Percentiles rank a stretch among this genome's conserved stretches.
These are phyloP conservation scores for Paramecium pentaurelia DNA, from an alignment of 73 alveolate genomes.

Conservation along the genomic window DNA sequence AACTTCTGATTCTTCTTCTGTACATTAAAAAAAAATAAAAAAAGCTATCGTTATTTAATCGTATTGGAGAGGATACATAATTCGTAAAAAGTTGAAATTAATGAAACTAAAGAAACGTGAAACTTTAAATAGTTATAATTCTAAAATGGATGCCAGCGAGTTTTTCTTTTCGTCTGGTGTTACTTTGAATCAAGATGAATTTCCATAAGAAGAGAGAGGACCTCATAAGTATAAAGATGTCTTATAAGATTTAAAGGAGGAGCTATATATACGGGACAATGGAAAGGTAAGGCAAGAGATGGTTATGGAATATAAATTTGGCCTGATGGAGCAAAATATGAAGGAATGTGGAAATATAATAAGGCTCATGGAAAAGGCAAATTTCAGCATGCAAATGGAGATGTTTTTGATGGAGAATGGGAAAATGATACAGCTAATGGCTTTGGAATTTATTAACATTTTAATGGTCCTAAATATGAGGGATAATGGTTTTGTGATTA, in stretches of 20 bases:
- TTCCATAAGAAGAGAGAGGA: background rate
- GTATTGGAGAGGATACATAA: background rate
- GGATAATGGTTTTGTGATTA: conserved; percentile 66
- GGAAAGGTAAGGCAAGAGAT: conserved; percentile 31
- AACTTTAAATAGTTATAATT: conserved; percentile 3
- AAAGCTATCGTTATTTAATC: background rate
- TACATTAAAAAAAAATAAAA: background rate
- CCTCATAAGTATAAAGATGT: conserved; percentile 65
- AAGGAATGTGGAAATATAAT: conserved; percentile 63
- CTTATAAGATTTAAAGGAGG: conserved; percentile 31
- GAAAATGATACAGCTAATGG: background rate
- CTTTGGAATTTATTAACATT: background rate
- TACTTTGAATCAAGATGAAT: background rate
- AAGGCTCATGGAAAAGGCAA: conserved; percentile 64
- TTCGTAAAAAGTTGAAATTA: background rate
- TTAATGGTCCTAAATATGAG: conserved; percentile 28
- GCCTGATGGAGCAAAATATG: conserved; percentile 66
- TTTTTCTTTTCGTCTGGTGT: conserved; percentile 15
- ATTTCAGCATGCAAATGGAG: conserved; percentile 54
- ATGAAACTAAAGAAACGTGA: background rate
- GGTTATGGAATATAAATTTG: conserved; percentile 48
- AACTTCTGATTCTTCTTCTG: background rate
- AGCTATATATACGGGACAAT: conserved; percentile 31
- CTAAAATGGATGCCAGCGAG: conserved; percentile 2
- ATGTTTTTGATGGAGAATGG: conserved; percentile 42